Evolutionary conservation across 352 stramenopile genomes (phyloP).

Genomic region (Pythium periplocum): DNA sequence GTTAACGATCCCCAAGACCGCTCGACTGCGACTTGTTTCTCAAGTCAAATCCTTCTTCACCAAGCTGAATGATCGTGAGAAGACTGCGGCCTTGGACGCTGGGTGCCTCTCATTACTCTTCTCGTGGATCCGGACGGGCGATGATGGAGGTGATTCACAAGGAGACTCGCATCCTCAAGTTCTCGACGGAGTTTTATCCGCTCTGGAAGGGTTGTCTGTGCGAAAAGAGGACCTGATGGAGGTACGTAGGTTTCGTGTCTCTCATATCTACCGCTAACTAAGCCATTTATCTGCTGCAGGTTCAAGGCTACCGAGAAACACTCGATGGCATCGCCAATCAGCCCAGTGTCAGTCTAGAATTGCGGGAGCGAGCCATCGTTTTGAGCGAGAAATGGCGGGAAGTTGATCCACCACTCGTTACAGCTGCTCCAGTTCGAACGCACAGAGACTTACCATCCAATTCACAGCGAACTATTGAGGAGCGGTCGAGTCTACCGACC

Average conservation of each 20-base stretch:
- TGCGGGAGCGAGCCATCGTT: constrained; percentile 11
- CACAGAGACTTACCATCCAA: no score
- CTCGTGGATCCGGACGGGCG: constrained; percentile 43
- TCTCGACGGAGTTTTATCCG: constrained; percentile 46
- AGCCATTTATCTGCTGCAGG: constrained; percentile 2
- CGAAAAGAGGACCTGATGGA: constrained; percentile 58
- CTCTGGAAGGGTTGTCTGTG: constrained; percentile 53
- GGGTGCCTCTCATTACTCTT: constrained; percentile 51
- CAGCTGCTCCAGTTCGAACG: background rate
- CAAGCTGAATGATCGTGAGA: constrained; percentile 50
- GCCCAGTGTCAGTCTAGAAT: constrained; percentile 7
- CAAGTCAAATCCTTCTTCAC: constrained; percentile 70
- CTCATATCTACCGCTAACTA: background rate
- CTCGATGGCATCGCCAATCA: constrained; percentile 9
- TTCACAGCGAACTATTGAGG: no score
- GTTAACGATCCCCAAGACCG: constrained; percentile 71
- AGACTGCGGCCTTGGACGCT: constrained; percentile 43
- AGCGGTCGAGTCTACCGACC: background rate
- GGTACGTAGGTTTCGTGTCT: constrained; percentile 18
- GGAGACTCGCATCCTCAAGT: constrained; percentile 47
- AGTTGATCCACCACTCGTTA: constrained; percentile 9
- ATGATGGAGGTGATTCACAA: background rate
- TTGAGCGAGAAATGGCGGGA: constrained; percentile 17
- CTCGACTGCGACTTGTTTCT: constrained; percentile 62
- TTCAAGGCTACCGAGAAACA: constrained; percentile 5